Base-by-base conservation (phyloP, 768 basidiomycete genomes). In the Phanerochaete sordida region DNA sequence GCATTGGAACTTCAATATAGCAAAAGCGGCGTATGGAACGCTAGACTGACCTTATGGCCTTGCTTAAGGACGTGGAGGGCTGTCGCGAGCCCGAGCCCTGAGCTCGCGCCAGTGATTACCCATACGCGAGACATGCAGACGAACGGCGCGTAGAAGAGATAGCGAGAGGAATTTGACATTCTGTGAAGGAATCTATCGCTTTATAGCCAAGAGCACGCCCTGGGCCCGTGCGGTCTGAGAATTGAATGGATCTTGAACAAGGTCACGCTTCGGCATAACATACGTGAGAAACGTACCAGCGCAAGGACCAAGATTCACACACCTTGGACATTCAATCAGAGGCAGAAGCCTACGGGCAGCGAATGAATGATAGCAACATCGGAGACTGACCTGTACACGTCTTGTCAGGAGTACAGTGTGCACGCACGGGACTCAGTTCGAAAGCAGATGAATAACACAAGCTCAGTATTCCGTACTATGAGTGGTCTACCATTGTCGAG, bases 401-500 rank as follows among this genome's bases (percentile, higher is more conserved):
- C 13, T 13, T 7, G 33, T 35, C 13, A 13, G 33, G 7, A 35
- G 13, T 35, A 6, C 13, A 7, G 13, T 35, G 33, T 35, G 33
- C 13, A 35, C 33, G 13, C 33, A 13, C 33, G n/a, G n/a, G n/a
- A n/a, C n/a, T n/a, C n/a, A n/a, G n/a, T n/a, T 21, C 46, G n/a
- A 21, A n/a, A 21, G 46, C 26, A 47, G 15, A 47, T 35, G 27
- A 13, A 23, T 30, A 35, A 28, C n/a, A 52, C 27, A 28, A 52
- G 19, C 11, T 16, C 28, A 15, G 26, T 1, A n/a, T 23, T 5
- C 7, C 19, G 35, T 3, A n/a, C 11, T 13, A 45, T 53, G 53
- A 69, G 5, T 52, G 56, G n/a, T 70, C 69, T 6, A 74, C 68
- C 72, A 74, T 74, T 12, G 66, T 68, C 2, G 73, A 69, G 23